phyloP scores from a whole-genome alignment of 2,329 filamentous ascomycete genomes.

The Apiospora arundinis region DNA sequence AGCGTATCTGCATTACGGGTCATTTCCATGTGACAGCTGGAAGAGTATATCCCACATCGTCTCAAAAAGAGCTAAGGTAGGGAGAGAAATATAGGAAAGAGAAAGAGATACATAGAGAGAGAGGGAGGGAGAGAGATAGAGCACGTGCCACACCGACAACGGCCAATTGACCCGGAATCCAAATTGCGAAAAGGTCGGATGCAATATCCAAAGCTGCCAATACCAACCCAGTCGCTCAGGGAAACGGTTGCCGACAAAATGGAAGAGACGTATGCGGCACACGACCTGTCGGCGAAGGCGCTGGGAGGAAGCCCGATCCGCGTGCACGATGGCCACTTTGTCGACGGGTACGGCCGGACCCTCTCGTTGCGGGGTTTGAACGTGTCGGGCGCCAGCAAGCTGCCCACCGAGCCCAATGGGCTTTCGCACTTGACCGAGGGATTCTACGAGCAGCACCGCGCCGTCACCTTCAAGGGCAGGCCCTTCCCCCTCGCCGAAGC shows the following conservation, averaged over 20 bases:
- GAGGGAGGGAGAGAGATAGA: background rate
- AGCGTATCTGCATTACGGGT: too few species aligned
- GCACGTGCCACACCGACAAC: constrained; percentile 3
- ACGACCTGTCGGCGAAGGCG: constrained; percentile 44
- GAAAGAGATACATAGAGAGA: background rate
- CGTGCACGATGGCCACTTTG: constrained; percentile 39
- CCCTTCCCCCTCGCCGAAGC: constrained; percentile 48
- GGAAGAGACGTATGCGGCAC: constrained; percentile 31
- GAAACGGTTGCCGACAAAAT: background rate
- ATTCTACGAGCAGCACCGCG: constrained; percentile 47
- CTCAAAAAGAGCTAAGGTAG: too few species aligned
- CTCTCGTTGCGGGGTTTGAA: constrained; percentile 49
- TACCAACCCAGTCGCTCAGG: background rate
- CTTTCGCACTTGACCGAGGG: constrained; percentile 47
- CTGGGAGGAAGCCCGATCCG: constrained; percentile 39
- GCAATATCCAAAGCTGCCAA: background rate
- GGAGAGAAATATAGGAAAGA: too few species aligned
- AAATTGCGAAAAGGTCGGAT: background rate
- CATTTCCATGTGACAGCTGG: too few species aligned
- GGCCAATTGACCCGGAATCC: background rate
- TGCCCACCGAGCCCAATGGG: constrained; percentile 45
- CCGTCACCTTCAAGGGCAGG: constrained; percentile 46
- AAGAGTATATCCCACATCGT: too few species aligned
- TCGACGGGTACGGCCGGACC: constrained; percentile 46
- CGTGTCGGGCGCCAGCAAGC: constrained; percentile 48